Evolutionary conservation across 192 early-diverging fungal species (phyloP).

Genomic region (Thamnidium elegans): DNA sequence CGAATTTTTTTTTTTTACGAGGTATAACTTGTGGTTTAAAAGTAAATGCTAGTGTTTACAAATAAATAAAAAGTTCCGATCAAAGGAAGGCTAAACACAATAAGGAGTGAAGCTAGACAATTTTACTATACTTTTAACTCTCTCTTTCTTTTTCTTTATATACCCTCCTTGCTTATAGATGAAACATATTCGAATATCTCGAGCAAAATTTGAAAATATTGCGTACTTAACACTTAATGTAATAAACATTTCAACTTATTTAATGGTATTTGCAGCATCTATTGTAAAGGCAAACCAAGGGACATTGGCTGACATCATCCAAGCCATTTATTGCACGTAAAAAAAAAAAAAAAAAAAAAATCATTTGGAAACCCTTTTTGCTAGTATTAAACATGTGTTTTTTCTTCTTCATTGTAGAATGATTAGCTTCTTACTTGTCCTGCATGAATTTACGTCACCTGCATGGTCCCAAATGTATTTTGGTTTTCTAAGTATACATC

Average conservation of each 20-base stretch:
- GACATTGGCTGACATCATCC: conserved; percentile 14
- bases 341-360: neutral
- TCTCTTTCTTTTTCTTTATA: neutral
- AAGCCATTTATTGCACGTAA: conserved; percentile 20
- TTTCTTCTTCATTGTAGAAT: neutral
- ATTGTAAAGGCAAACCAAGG: conserved; percentile 11
- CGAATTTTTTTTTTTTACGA: no score
- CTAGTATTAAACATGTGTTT: neutral
- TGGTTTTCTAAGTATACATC: conserved; percentile 20
- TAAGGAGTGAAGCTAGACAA: no score
- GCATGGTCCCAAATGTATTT: conserved; percentile 8
- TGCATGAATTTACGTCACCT: conserved; percentile 20
- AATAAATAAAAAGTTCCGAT: no score
- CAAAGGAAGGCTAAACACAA: no score
- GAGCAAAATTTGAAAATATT: conserved; percentile 13
- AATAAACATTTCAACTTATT: neutral
- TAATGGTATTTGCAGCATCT: conserved; percentile 6
- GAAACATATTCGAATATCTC: conserved; percentile 4
- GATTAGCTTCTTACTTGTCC: conserved; percentile 3
- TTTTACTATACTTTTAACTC: no score
- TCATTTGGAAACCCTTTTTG: neutral
- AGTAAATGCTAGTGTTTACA: no score
- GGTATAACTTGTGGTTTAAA: no score
- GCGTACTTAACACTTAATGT: conserved; percentile 8
- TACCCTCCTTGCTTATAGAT: neutral